Evolutionary conservation across 140 eudicot genomes (phyloP).

Genomic region (Senecio squalidus): DNA sequence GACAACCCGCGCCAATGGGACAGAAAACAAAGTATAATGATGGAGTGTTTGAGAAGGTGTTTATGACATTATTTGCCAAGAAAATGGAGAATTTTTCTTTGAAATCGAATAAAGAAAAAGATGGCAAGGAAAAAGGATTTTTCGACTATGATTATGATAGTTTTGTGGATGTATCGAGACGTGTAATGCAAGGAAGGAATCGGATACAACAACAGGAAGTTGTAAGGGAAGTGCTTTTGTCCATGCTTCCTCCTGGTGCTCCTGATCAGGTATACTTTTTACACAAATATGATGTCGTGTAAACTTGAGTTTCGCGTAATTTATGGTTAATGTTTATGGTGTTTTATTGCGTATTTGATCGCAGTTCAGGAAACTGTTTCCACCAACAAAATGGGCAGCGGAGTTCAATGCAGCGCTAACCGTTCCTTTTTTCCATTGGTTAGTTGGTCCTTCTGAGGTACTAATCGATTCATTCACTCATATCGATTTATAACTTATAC

Average conservation of each 20-base stretch:
- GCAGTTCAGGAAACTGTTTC: constrained; percentile 90
- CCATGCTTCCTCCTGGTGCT: constrained; percentile 99
- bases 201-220: constrained; percentile 86
- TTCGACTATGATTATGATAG: constrained; percentile 80
- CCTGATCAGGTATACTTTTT: constrained; percentile 71
- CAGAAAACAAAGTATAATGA: constrained; percentile 88
- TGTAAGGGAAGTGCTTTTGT: constrained; percentile 83
- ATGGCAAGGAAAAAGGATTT: constrained; percentile 44
- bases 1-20: constrained; percentile 92
- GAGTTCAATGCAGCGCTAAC: constrained; percentile 97
- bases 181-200: constrained; percentile 85
- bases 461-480: neutral
- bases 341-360: no score
- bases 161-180: constrained; percentile 78
- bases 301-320: no score
- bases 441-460: constrained; percentile 99
- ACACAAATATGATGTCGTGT: neutral
- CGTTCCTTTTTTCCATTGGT: constrained; percentile 97
- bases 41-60: constrained; percentile 86
- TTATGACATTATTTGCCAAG: constrained; percentile 79
- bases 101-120: neutral
- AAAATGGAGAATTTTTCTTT: constrained; percentile 86
- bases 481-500: neutral
- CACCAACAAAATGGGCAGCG: constrained; percentile 98
- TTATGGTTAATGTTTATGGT: no score